Conservation (phyloP, 192 early-diverging fungal species). For the Rhizophagus sp. region DNA sequence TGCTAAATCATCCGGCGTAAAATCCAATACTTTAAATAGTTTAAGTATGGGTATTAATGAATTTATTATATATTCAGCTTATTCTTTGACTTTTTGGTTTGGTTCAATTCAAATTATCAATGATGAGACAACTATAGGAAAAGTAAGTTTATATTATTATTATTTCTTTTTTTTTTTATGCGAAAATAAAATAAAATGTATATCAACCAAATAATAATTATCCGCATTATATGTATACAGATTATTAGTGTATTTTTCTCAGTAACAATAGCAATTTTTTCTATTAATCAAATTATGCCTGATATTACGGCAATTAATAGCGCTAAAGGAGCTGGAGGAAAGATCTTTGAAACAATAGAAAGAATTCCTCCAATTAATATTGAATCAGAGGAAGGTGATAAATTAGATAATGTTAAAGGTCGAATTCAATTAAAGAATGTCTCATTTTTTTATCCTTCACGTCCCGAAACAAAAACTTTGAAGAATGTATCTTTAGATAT, state of each 20-base stretch:
- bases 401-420: slow-evolving; percentile 42
- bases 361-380: slow-evolving; percentile 79
- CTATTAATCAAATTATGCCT: slow-evolving; percentile 67
- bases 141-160: slow-evolving; percentile 42
- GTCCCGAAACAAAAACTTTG: slow-evolving; percentile 56
- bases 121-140: slow-evolving; percentile 63
- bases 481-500: slow-evolving; percentile 51
- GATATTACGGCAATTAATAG: slow-evolving; percentile 66
- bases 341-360: slow-evolving; percentile 82
- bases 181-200: too few relatives aligned
- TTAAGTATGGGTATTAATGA: slow-evolving; percentile 45
- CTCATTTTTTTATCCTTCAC: slow-evolving; percentile 66
- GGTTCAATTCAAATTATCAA: slow-evolving; percentile 64
- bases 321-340: slow-evolving; percentile 81
- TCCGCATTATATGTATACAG: not conserved
- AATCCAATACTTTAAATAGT: slow-evolving; percentile 44
- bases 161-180: too few relatives aligned
- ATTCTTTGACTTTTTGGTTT: slow-evolving; percentile 59
- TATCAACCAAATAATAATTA: slow-evolving; percentile 33
- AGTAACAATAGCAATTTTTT: slow-evolving; percentile 66
- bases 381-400: slow-evolving; percentile 48
- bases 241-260: slow-evolving; percentile 74
- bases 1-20: slow-evolving; percentile 45
- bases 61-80: slow-evolving; percentile 57
- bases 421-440: slow-evolving; percentile 43